Evolutionary conservation across 441 rosid genomes (phyloP), one percentile per base, ranked within the genome.

Genomic region (Raphanus hybrid): DNA sequence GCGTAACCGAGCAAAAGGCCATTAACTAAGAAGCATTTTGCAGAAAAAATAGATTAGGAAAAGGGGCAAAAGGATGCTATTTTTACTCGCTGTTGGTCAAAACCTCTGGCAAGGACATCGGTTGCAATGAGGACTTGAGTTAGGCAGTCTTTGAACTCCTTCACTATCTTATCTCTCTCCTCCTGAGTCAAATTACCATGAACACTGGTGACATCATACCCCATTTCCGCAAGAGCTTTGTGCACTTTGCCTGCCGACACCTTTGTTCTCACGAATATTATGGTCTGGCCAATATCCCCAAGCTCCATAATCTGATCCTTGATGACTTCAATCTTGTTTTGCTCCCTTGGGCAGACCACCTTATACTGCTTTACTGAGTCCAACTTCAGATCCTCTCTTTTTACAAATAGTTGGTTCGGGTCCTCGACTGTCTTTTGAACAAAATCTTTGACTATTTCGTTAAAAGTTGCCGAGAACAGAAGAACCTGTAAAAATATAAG

Each of bases 401-500:
- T 91, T 6, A 92, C 97, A 77, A 89, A 91, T 16, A 96, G 92
- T 76, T 93, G 94, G 76, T 96, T 96, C 82, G 87, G 79, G 69
- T 90, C 91, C 73, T 81, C 92, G 7, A 91, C 87, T 16, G 78
- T 75, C 82, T 82, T 89, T 16, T 81, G 71, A n/a, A 91, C 96
- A 82, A 93, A 96, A 70, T 91, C 85, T 83, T 88, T 96, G 71
- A 96, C 99, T 3, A 72, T 75, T 41, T 96, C 98, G 14, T 86
- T 87, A 72, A 96, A 93, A n/a, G 99, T 96, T 8, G 99, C 98
- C 71, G 98, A 96, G 82, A 96, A 93, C 35, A 96, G 85, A 73
- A 96, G 94, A 75, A 91, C 95, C 99, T 96, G 84, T 34, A 73
- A 12, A 45, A 12, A 37, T 43, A 73, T 0, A 80, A 59, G n/a